Conservation (phyloP, 2,329 filamentous ascomycete genomes). For the Fusarium longipes region DNA sequence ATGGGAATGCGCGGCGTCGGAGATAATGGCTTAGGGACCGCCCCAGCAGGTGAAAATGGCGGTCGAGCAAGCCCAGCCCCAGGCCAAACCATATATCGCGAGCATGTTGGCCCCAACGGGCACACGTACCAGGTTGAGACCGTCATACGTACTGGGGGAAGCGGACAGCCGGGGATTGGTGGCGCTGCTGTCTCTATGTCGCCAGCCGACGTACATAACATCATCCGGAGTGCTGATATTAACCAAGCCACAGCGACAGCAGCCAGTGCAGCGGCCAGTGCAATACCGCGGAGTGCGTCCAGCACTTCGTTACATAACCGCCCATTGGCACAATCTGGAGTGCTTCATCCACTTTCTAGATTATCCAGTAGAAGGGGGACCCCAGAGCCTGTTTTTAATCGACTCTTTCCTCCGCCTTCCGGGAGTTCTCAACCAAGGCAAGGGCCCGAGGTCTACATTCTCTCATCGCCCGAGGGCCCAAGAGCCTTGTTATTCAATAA, state of each 20-base stretch:
- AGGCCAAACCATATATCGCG: constrained; percentile 49
- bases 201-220: constrained; percentile 58
- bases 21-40: constrained; percentile 44
- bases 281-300: constrained; percentile 64
- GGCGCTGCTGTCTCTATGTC: constrained; percentile 51
- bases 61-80: constrained; percentile 50
- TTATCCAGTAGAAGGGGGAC: constrained; percentile 60
- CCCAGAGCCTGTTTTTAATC: constrained; percentile 53
- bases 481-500: constrained; percentile 67
- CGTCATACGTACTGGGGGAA: constrained; percentile 42
- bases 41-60: constrained; percentile 41
- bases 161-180: constrained; percentile 21
- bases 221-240: constrained; percentile 59
- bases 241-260: constrained; percentile 60
- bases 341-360: constrained; percentile 52
- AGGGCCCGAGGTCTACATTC: constrained; percentile 66
- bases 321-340: constrained; percentile 53
- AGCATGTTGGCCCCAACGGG: constrained; percentile 50
- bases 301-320: constrained; percentile 57
- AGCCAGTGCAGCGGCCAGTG: constrained; percentile 61
- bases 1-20: constrained; percentile 57
- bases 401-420: constrained; percentile 45
- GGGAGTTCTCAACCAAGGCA: constrained; percentile 42
- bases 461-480: constrained; percentile 70
- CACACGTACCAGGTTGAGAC: constrained; percentile 53